Base-by-base conservation (phyloP, 2,329 filamentous ascomycete species). In the Fusarium sp. region DNA sequence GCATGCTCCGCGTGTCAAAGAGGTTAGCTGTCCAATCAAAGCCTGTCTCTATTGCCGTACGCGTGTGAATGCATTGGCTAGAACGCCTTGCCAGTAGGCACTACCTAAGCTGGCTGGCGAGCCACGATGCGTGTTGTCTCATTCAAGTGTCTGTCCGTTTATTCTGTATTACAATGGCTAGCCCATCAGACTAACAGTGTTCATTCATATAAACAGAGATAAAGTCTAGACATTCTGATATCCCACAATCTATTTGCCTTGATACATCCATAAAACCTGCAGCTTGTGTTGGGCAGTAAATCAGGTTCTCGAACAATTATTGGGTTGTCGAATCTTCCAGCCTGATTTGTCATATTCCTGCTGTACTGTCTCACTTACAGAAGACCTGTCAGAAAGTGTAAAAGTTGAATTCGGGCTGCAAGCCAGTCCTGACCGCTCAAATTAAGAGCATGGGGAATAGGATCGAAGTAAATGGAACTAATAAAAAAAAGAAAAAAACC, bases 1-100 rank as follows among this genome's bases (percentile, higher is more conserved):
- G 70, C 69, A 73, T 42, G 40, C 41, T 67, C 48, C 37, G 69
- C 60, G 69, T 73, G 60, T 53, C 69, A 70, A 49, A 53, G 60
- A 68, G 54, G 72, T 45, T 62, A 14, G 20, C 20, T 14, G 10
- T 13, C 69, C 60, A 71, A 71, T 67, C 69, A 62, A 7, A 30
- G 18, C 9, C 23, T 20, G 14, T 23, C 30, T 42, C n/a, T 58
- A 50, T 53, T 20, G 44, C 45, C 44, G 23, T 46, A 58, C 57
- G 35, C 27, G 50, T 68, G 50, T 61, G 32, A 52, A 33, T 61
- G 64, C 69, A 69, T 60, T 46, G 35, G 35, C 55, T 53, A 66
- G 44, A 71, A 66, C 60, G 69, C 69, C 64, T 66, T 54, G 56
- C 35, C 49, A 44, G n/a, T 48, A 57, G 57, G 44, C 30, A n/a